A percentile compares a stretch with the other conserved stretches of the same genome.
These are phyloP conservation scores for Kockiozyma suomiensis DNA, from an alignment of 805 yeast species.

Conservation along the genomic window DNA sequence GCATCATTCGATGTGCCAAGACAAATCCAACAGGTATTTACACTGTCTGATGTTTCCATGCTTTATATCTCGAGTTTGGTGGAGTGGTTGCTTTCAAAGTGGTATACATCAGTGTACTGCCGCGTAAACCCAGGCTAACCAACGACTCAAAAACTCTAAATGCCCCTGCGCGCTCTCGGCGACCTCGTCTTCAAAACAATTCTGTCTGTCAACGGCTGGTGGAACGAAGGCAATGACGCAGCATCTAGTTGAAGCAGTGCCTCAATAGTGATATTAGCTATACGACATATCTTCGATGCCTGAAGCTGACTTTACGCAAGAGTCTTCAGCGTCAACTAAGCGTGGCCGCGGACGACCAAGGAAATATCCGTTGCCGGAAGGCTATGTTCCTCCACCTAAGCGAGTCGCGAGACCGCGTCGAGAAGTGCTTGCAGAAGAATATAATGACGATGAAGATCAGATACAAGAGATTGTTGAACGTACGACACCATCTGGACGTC, in stretches of 20 bases:
- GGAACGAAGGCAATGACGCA: not conserved
- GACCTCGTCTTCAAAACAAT: not conserved
- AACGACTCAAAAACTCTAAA: not conserved
- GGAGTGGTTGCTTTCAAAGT: too few species aligned
- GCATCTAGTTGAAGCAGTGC: not conserved
- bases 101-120: too few species aligned
- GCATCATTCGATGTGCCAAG: constrained; percentile 43
- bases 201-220: not conserved
- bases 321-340: constrained; percentile 12
- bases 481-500: constrained; percentile 21
- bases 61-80: too few species aligned
- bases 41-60: not conserved
- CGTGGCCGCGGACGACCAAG: constrained; percentile 31
- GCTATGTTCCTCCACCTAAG: constrained; percentile 14
- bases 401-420: constrained; percentile 4
- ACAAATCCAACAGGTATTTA: constrained; percentile 45
- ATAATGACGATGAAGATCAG: too few species aligned
- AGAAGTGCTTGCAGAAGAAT: too few species aligned
- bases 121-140: too few species aligned
- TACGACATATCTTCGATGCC: too few species aligned
- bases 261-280: too few species aligned
- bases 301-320: not conserved
- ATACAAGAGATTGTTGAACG: too few species aligned
- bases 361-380: constrained; percentile 17
- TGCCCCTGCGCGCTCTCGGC: not conserved